A percentile compares a stretch with the other conserved stretches of the same genome.
Evolutionary conservation across 805 yeast genomes (phyloP).

Genomic region (Candida orba): DNA sequence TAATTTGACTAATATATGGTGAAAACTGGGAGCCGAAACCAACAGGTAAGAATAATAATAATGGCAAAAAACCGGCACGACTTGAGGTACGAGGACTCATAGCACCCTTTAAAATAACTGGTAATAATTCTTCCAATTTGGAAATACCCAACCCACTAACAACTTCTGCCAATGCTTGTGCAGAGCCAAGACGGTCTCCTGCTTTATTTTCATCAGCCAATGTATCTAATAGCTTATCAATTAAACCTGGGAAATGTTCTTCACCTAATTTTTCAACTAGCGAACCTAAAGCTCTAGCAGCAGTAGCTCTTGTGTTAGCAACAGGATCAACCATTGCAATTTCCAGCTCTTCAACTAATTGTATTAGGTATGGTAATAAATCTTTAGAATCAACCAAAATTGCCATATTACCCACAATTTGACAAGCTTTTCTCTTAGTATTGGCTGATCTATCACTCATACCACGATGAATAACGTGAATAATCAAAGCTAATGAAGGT

Average conservation of each 20-base stretch:
- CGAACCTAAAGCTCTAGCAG: slow-evolving; percentile 94
- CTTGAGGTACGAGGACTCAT: slow-evolving; percentile 58
- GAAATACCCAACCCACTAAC: slow-evolving; percentile 83
- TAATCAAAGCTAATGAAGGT: slow-evolving; percentile 90
- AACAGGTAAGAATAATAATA: slow-evolving; percentile 83
- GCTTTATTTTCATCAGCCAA: slow-evolving; percentile 69
- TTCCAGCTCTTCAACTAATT: slow-evolving; percentile 76
- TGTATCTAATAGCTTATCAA: slow-evolving; percentile 70
- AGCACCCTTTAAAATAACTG: slow-evolving; percentile 68
- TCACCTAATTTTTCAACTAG: slow-evolving; percentile 95
- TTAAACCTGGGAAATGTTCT: slow-evolving; percentile 86
- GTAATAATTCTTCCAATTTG: slow-evolving; percentile 84
- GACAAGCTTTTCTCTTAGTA: slow-evolving; percentile 90
- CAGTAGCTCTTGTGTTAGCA: slow-evolving; percentile 93
- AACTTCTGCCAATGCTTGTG: slow-evolving; percentile 94
- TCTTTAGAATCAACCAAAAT: slow-evolving; percentile 87
- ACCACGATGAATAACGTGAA: slow-evolving; percentile 93
- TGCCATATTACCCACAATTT: slow-evolving; percentile 98
- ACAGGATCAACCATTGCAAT: slow-evolving; percentile 98
- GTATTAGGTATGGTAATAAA: slow-evolving; percentile 72
- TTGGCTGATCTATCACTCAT: slow-evolving; percentile 91
- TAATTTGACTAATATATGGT: slow-evolving; percentile 76
- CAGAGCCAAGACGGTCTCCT: slow-evolving; percentile 94
- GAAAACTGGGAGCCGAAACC: slow-evolving; percentile 90
- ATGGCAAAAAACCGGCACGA: slow-evolving; percentile 89